Conservation (phyloP, 768 basidiomycete species). For the Cystobasidium ongulense region DNA sequence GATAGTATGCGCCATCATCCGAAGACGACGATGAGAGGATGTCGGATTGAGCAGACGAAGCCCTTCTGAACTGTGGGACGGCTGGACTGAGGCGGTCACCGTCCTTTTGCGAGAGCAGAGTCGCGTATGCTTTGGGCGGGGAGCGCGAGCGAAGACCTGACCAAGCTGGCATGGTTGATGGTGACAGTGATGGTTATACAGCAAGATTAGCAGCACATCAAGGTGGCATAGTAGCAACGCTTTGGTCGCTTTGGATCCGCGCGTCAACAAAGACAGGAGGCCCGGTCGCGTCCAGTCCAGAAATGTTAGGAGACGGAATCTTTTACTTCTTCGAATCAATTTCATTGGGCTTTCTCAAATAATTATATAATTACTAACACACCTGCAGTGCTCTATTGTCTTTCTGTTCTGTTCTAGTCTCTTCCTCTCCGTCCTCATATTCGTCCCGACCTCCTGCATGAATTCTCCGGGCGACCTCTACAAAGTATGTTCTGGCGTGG, state of each 20-base stretch:
- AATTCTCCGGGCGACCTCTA: neutral
- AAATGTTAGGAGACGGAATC: no score
- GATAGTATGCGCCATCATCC: neutral
- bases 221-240: neutral
- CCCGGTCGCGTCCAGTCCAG: no score
- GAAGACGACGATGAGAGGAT: neutral
- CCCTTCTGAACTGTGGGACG: neutral
- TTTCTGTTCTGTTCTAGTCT: no score
- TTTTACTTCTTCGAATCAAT: no score
- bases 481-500: conserved; percentile 22
- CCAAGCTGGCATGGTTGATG: neutral
- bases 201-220: no score
- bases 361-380: no score
- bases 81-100: neutral
- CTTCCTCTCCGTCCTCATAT: no score
- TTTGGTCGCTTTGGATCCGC: neutral
- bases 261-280: neutral
- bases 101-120: neutral
- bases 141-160: neutral
- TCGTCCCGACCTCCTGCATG: no score
- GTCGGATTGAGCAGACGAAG: neutral
- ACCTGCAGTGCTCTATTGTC: no score
- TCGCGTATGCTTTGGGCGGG: neutral
- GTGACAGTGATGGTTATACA: no score
- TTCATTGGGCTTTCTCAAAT: no score